A percentile compares a stretch with the other conserved stretches of the same genome.
These are phyloP conservation scores for Clausena lansium DNA, from an alignment of 345 rosid species.

Conservation along the genomic window DNA sequence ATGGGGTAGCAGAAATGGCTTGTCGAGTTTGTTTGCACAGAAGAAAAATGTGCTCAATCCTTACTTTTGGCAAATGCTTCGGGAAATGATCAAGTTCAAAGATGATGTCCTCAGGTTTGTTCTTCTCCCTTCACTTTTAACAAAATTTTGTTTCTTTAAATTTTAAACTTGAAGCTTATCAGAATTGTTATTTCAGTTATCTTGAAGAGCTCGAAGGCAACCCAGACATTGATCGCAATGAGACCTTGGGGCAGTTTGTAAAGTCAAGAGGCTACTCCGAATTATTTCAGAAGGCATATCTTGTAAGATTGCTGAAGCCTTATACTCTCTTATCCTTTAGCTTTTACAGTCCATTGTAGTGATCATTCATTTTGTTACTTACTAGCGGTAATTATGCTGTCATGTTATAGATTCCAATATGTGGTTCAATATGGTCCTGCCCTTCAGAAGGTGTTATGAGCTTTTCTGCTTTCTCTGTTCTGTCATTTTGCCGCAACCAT, in stretches of 20 bases:
- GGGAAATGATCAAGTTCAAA: conserved; percentile 70
- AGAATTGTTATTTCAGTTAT: conserved; percentile 33
- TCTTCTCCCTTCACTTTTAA: too few species aligned
- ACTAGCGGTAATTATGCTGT: background rate
- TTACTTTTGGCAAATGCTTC: conserved; percentile 77
- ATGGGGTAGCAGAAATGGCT: conserved; percentile 91
- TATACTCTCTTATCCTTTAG: background rate
- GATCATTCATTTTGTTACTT: background rate
- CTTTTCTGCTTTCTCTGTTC: conserved; percentile 80
- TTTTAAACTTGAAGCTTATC: background rate
- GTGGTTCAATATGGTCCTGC: conserved; percentile 94
- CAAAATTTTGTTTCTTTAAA: background rate
- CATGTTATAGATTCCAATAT: conserved; percentile 59
- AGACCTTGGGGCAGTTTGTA: conserved; percentile 73
- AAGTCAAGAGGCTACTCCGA: conserved; percentile 68
- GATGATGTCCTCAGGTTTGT: conserved; percentile 54
- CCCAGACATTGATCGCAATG: conserved; percentile 54
- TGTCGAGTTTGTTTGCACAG: conserved; percentile 76
- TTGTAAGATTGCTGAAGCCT: conserved; percentile 45
- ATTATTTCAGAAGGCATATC: conserved; percentile 78
- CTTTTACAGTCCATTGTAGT: background rate
- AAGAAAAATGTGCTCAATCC: conserved; percentile 63
- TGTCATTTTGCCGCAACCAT: conserved; percentile 83
- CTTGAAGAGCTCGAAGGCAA: conserved; percentile 64
- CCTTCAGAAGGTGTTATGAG: conserved; percentile 68